Base-by-base conservation (phyloP, 805 yeast genomes). In the Candida bentonensis region DNA sequence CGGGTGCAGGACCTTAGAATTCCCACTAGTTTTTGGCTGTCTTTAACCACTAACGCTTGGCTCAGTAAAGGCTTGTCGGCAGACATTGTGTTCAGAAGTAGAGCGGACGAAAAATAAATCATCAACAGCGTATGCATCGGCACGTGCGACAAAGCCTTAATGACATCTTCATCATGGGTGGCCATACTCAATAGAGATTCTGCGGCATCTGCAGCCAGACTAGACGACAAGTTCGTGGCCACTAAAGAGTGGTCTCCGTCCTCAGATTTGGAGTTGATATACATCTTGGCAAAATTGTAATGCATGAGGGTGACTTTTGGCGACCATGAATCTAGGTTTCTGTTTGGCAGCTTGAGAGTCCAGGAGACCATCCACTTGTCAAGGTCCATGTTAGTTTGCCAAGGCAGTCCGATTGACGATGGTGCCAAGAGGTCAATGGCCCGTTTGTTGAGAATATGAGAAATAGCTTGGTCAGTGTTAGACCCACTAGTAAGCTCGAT, bases 311-410 rank as follows among this genome's bases (percentile, higher is more conserved):
- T 78, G 1, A 82, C 76, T 52, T 79, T 79, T 1, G 82, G 72
- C 7, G 82, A 74, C 87, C 87, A 79, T 0, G 69, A 60, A 30
- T 77, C 73, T 41, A 57, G 55, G 23, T 61, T 61, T 17, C 60
- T 63, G 42, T 68, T 69, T 41, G 74, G 68, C 1, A 83, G 82
- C 2, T 82, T 73, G 20, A 79, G 60, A 0, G 87, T 77, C 87
- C 87, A 79, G 20, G 79, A 78, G 3, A 79, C 83, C 84, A 79
- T 79, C 87, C 87, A 79, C 58, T 73, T 77, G 53, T 79, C 87
- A 28, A 79, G 60, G 46, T 78, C 83, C 46, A 79, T 59, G 54
- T 79, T 79, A 4, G 78, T 70, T 50, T 72, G 74, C 55, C 82
- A 79, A 0, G 85, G 85, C 7, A 79, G 67, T 0, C 87, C 87